Evolutionary conservation across 192 early-diverging fungal species (phyloP).

Genomic region (Pilaira anomala): DNA sequence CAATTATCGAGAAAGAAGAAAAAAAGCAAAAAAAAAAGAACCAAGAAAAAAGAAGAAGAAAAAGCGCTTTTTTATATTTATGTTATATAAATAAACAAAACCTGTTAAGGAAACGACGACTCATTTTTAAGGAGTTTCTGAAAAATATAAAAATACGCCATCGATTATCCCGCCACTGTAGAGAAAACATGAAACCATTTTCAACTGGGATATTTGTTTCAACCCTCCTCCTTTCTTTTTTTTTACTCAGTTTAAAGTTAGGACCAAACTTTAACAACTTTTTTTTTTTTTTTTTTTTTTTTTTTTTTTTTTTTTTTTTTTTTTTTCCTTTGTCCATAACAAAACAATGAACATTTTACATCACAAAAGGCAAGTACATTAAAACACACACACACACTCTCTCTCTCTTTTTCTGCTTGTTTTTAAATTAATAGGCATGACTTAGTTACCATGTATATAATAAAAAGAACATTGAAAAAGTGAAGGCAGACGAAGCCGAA

Average conservation of each 20-base stretch:
- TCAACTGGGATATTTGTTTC: too few relatives aligned
- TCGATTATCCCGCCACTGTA: too few relatives aligned
- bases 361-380: conserved; percentile 56
- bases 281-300: not conserved
- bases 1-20: not conserved
- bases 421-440: conserved; percentile 1
- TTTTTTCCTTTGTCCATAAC: too few relatives aligned
- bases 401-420: not conserved
- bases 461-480: conserved; percentile 65
- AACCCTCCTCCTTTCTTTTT: too few relatives aligned
- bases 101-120: conserved; percentile 16
- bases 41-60: not conserved
- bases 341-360: conserved; percentile 58
- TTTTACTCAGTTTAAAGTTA: too few relatives aligned
- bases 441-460: conserved; percentile 78
- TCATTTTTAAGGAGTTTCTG: conserved; percentile 3
- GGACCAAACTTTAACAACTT: too few relatives aligned
- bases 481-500: conserved; percentile 64
- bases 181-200: too few relatives aligned
- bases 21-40: not conserved
- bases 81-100: conserved; percentile 16
- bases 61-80: not conserved
- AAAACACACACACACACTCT: not conserved
- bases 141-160: not conserved
- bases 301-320: not conserved